Base-by-base conservation (phyloP, 139 green algal genomes). In the Chlorella sp. region DNA sequence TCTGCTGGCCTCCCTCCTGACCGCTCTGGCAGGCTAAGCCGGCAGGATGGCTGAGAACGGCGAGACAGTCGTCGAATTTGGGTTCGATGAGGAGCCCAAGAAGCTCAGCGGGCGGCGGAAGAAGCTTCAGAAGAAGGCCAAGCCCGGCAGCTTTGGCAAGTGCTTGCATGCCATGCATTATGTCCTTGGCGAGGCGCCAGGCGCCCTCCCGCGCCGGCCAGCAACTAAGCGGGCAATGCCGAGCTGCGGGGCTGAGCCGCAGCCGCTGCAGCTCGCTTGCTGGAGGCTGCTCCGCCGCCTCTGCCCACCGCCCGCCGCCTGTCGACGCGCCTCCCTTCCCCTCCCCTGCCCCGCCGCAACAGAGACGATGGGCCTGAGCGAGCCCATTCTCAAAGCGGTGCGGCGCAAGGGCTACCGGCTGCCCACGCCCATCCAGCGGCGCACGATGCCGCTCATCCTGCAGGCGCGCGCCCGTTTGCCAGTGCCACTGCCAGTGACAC, bases 391-490 rank as follows among this genome's bases (percentile, higher is more conserved):
- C 23, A 80, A 80, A 5, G 93, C 86, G 56, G 93, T 99, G 76
- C 92, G 93, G 77, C 87, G 93, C 45, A 96, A 97, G 82, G 95
- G 95, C 38, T 99, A 92, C 88, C 87, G 90, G 2, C 87, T 98
- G 74, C 94, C 95, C n/a, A 98, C 95, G 11, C 95, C 95, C 63
- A 98, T 98, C 72, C 95, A 98, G 87, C 86, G 96, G 27, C 87
- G 88, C 25, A 84, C 95, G 2, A 88, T 99, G 64, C 96, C 96
- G 0, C 77, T 95, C 33, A 92, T 97, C 59, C 72, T 97, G 68
- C 79, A 84, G 41, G 87, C 83, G 35, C 33, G 67, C 6, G 3
- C 5, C n/a, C 7, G 7, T 15, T 4, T 51, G 3, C 36, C 45
- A 12, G 12, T 9, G 40, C 63, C 40, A 36, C 36, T 67, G 33